Evolutionary conservation across 257 asterid genomes (phyloP), one percentile per base, ranked within the genome.

Genomic region (Asclepias syriaca): DNA sequence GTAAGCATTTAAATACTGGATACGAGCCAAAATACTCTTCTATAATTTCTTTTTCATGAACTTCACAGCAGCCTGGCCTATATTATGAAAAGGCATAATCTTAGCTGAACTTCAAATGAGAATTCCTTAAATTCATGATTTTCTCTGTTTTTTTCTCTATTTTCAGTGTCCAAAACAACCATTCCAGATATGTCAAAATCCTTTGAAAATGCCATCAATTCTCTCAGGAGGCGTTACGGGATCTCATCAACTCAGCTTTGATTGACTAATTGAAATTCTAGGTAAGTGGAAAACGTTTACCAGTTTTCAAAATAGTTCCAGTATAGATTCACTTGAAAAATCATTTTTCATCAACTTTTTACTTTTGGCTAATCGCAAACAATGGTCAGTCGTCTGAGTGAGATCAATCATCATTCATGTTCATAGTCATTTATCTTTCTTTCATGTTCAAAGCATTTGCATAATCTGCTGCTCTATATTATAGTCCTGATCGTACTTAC

Each of bases 211-310:
- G 75, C 86, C 71, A 78, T 91, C 71, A 83, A 83, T 79, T 80
- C 96, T 77, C 91, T 94, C 53, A 83, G 84, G 69, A 85, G 83
- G 85, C 87, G 85, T 73, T 86, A 85, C 72, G 95, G 97, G 74
- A 85, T 89, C 77, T 78, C 85, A 76, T 82, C 82, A 46, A 76
- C 83, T 71, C 72, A 79, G 60, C 78, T 80, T 79, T 73, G 86
- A 69, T 66, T 51, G 72, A 65, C 72, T 60, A 61, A 64, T 75
- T 69, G 73, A 69, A 76, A 72, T 50, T 61, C 49, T 60, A 49
- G 69, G 79, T 69, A 18, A 61, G 79, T 53, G 32, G 57, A 0
- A 45, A 21, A 21, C 27, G 66, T 24, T 75, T 56, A 9, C 29
- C 16, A 9, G 40, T 65, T 16, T 69, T 59, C 73, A 13, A 27